These are phyloP conservation scores for Kuraishia cidri DNA, from an alignment of 805 yeast genomes.

Conservation along the genomic window DNA sequence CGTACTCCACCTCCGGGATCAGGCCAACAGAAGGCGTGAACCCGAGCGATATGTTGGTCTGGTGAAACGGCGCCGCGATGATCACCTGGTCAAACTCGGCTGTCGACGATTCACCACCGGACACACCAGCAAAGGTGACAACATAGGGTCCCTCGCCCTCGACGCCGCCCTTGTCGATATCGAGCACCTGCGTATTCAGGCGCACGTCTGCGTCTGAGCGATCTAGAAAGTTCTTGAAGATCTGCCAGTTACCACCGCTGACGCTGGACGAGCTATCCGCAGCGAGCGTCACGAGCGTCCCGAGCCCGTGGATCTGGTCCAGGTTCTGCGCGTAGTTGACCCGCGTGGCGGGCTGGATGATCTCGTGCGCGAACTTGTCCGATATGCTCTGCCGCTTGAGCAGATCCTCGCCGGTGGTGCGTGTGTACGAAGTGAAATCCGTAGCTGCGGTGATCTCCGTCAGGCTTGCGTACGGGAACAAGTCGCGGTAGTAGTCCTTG, in stretches of 20 bases:
- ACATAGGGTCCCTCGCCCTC: constrained; percentile 1
- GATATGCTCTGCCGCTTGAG: constrained; percentile 17
- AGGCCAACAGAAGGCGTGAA: constrained; percentile 4
- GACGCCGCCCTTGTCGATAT: constrained; percentile 7
- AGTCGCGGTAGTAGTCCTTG: constrained; percentile 13
- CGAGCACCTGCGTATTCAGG: constrained; percentile 19
- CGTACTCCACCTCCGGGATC: constrained; percentile 23
- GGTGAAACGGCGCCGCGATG: constrained; percentile 31
- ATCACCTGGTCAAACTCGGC: constrained; percentile 31
- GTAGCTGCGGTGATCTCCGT: constrained; percentile 14
- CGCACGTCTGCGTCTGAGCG: constrained; percentile 21
- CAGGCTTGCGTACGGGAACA: constrained; percentile 27
- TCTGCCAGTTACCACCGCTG: constrained; percentile 34
- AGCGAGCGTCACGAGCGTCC: constrained; percentile 27
- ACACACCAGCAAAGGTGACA: constrained; percentile 3
- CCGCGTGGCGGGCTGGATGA: constrained; percentile 30
- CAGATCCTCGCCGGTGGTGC: too few relatives aligned
- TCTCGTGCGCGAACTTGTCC: constrained; percentile 14
- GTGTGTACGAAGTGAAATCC: constrained; percentile 13
- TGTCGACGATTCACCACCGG: neutral
- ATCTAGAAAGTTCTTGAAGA: constrained; percentile 29
- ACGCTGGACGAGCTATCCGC: constrained; percentile 25
- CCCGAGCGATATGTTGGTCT: constrained; percentile 14
- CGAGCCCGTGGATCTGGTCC: constrained; percentile 32
- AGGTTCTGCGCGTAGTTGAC: constrained; percentile 33